Evolutionary conservation across 345 rosid genomes (phyloP).

Genomic region (Rhodamnia rubescens): DNA sequence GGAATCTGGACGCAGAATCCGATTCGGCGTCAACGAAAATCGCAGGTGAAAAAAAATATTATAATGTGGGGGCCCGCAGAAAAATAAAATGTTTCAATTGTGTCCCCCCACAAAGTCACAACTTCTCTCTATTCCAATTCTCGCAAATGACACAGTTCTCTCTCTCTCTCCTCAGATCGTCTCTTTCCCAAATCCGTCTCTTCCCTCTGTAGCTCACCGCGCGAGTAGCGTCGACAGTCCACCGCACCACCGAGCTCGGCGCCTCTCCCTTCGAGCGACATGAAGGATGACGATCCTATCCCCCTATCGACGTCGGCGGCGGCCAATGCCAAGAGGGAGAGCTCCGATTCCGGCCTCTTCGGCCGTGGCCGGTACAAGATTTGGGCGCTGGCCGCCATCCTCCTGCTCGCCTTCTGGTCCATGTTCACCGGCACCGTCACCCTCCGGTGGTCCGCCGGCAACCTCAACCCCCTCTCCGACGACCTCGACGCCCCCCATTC

Average conservation of each 20-base stretch:
- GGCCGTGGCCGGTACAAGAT: conserved; percentile 17
- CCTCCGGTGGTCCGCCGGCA: conserved; percentile 19
- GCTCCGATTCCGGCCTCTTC: conserved; percentile 1
- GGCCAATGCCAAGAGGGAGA: conserved; percentile 1
- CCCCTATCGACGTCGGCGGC: background rate
- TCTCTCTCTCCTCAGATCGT: background rate
- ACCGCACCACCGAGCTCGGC: background rate
- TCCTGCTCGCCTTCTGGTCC: conserved; percentile 18
- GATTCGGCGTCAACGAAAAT: background rate
- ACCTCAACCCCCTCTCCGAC: conserved; percentile 9
- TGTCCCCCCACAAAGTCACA: background rate
- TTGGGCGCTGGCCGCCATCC: conserved; percentile 15
- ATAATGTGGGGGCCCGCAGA: background rate
- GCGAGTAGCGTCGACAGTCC: background rate
- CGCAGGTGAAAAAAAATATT: no score
- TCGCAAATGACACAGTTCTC: no score
- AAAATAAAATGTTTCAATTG: background rate
- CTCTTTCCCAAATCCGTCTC: background rate
- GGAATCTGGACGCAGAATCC: background rate
- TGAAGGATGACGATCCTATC: conserved; percentile 3
- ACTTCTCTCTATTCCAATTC: background rate
- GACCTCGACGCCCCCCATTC: conserved; percentile 7
- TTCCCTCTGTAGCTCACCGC: background rate
- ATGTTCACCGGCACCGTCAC: conserved; percentile 18
- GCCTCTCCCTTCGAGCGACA: background rate